These are phyloP conservation scores for Oehlia diaphana DNA, from an alignment of 192 early-diverging fungal species.

Conservation along the genomic window DNA sequence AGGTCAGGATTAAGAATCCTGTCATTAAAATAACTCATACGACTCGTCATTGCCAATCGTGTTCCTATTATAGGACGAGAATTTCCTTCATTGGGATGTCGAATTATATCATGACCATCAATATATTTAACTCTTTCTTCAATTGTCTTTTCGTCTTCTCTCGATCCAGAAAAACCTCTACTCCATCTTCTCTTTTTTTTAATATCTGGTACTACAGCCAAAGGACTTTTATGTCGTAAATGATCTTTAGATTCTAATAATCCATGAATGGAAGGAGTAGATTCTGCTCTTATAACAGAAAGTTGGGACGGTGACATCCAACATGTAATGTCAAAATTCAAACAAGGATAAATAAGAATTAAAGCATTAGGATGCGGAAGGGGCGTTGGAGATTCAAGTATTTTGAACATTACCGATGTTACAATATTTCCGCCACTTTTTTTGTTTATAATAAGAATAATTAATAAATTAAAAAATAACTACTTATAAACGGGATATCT, in stretches of 20 bases:
- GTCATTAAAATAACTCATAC: slow-evolving; percentile 85
- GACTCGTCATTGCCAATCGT: slow-evolving; percentile 71
- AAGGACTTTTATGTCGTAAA: slow-evolving; percentile 66
- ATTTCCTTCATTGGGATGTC: slow-evolving; percentile 29
- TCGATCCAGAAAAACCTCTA: slow-evolving; percentile 18
- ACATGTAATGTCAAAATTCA: slow-evolving; percentile 88
- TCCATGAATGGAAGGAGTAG: slow-evolving; percentile 36
- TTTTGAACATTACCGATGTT: slow-evolving; percentile 74
- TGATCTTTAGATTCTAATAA: slow-evolving; percentile 62
- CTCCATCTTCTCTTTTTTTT: slow-evolving; percentile 43
- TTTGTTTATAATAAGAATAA: neutral
- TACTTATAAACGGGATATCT: neutral
- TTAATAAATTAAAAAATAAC: neutral
- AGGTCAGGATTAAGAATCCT: slow-evolving; percentile 78
- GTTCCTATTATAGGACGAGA: slow-evolving; percentile 42
- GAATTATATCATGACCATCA: slow-evolving; percentile 34
- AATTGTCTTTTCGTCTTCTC: slow-evolving; percentile 30
- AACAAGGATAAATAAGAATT: slow-evolving; percentile 86
- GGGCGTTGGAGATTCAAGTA: slow-evolving; percentile 54
- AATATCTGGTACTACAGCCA: slow-evolving; percentile 54
- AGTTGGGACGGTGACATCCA: slow-evolving; percentile 81
- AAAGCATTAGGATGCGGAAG: slow-evolving; percentile 74
- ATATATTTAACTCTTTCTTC: slow-evolving; percentile 39
- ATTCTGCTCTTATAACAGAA: slow-evolving; percentile 63
- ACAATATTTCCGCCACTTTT: slow-evolving; percentile 86